Conservation (phyloP, 2,329 filamentous ascomycete genomes). For the Anthostomella pinea region DNA sequence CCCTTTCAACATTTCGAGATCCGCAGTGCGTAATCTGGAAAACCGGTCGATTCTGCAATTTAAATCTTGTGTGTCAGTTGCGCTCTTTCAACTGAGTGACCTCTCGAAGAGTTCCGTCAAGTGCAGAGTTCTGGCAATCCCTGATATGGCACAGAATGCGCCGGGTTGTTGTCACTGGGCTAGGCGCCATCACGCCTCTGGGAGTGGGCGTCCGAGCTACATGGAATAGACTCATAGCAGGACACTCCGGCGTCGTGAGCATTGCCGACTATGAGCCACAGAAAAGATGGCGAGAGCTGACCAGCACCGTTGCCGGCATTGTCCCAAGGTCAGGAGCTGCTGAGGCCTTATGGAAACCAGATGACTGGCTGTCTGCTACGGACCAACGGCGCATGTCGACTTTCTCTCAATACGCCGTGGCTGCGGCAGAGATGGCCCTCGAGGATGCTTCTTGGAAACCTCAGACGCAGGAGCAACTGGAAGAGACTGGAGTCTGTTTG, state of each 20-base stretch:
- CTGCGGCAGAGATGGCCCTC: conserved; percentile 81
- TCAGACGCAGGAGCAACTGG: conserved; percentile 56
- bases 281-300: conserved; percentile 65
- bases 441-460: conserved; percentile 77
- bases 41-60: no score
- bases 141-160: conserved; percentile 51
- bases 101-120: no score
- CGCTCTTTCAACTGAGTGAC: no score
- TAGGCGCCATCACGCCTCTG: conserved; percentile 79
- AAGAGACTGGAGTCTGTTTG: conserved; percentile 84
- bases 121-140: conserved; percentile 12
- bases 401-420: conserved; percentile 89
- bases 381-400: conserved; percentile 78
- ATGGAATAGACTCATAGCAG: conserved; percentile 78
- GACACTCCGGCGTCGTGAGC: conserved; percentile 77
- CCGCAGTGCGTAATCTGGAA: no score
- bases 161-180: conserved; percentile 79
- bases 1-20: no score
- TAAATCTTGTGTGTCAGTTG: no score
- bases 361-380: conserved; percentile 51
- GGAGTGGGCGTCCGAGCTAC: conserved; percentile 74
- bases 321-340: conserved; percentile 59
- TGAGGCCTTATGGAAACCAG: conserved; percentile 46
- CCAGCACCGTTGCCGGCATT: conserved; percentile 80
- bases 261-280: conserved; percentile 58